Base-by-base conservation (phyloP, 2,329 filamentous ascomycete species). In the Diaporthe batatas region DNA sequence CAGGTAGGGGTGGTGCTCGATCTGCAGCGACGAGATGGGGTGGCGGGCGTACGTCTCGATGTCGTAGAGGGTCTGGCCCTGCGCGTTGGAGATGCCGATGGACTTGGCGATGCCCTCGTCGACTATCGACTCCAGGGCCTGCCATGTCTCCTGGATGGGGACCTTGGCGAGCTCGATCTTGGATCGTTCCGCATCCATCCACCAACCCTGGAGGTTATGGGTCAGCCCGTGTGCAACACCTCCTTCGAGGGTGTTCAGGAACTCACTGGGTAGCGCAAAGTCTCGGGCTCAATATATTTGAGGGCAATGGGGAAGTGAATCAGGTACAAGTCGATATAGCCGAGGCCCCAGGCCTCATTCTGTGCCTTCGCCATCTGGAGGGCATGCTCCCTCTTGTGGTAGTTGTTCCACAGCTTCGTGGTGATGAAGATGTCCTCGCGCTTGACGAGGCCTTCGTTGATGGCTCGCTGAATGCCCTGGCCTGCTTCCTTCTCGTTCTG, bases 21-120 rank as follows among this genome's bases (percentile, higher is more conserved):
- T 57, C 54, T 57, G 54, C 54, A 57, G 54, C 32, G 54, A 57
- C 18, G 54, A 57, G 18, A 57, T 57, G 18, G 32, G 54, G 54
- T 57, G 54, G 54, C 54, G 54, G 29, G 54, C 54, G 32, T 57
- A 57, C 18, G 54, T 57, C 54, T 57, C 54, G 29, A 57, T 57
- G 54, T 57, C 54, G 54, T 36, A 57, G 10, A 57, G 54, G 10
- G 21, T n/a, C 54, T 57, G 54, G 54, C 18, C 54, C 21, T 57
- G 54, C 29, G 54, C 54, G 21, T 57, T 57, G 54, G 54, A 57
- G 54, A 57, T 57, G 54, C 54, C 54, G 21, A 57, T 57, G 29
- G 54, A 57, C 54, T 36, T 57, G 34, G 54, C 54, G 32, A 57
- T 57, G 54, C 54, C 54, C 8, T 57, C 54, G 32, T 57, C 54